Evolutionary conservation across 768 basidiomycete genomes (phyloP), one percentile per base, ranked within the genome.

Genomic region (Boletus reticuloceps): DNA sequence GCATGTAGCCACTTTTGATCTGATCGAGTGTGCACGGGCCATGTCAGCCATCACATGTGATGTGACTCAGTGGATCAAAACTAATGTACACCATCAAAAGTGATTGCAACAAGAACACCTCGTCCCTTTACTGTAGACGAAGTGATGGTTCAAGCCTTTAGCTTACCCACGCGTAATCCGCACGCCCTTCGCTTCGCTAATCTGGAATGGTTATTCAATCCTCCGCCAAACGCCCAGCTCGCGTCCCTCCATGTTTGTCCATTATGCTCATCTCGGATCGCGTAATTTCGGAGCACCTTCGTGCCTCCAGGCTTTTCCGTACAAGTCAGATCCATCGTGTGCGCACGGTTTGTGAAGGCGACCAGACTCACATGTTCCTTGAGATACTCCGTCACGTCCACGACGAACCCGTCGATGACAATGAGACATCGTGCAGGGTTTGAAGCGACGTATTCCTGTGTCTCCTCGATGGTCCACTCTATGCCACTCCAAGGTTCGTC

Each of bases 181-280:
- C 36, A 31, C 34, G 22, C 16, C 34, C 47, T 46, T 31, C 25
- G 48, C 29, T 13, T 58, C 10, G 56, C 55, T 5, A 17, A 20
- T 29, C 48, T 57, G 6, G 55, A 51, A 7, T 58, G 55, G 27
- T 58, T 58, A 25, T 58, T 58, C 39, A 58, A 20, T 20, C 56
- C 56, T 8, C 48, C 57, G 10, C 3, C 34, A 32, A 58, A 58
- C 16, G 48, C 57, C 57, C 57, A 58, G 44, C 55, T 51, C 34
- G 55, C 57, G 22, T 58, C 48, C 29, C 47, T 58, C 55, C 48
- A 58, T 6, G 43, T 19, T 25, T 16, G 32, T 36, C 42, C 47
- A 13, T 31, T 25, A n/a, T 19, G 43, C 32, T 41, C 43, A 0
- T 4, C 29, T 31, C 19, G 43, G 31, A 58, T 19, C 38, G 55